Evolutionary conservation across 2,329 filamentous ascomycete genomes (phyloP).

Genomic region (Ophiocordyceps sinensis): DNA sequence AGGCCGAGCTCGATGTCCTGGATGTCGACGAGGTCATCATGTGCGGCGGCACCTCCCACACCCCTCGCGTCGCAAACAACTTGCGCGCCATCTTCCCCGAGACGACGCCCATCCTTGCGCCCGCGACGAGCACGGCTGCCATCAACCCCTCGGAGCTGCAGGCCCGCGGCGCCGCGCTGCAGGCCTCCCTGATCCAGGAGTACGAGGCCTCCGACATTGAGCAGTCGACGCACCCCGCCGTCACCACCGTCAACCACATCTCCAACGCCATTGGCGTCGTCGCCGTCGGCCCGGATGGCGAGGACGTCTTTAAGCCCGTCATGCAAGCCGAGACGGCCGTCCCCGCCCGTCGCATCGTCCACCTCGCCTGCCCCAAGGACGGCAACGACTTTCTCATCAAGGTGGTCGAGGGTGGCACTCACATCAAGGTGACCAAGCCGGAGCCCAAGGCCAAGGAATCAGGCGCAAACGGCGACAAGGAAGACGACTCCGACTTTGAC

Average conservation of each 20-base stretch:
- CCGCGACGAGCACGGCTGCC: conserved; percentile 60
- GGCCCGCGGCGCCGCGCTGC: conserved; percentile 83
- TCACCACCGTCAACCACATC: conserved; percentile 87
- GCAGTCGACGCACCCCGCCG: conserved; percentile 87
- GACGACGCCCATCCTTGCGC: conserved; percentile 64
- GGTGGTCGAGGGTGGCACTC: conserved; percentile 73
- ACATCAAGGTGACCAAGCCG: conserved; percentile 87
- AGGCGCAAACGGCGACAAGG: conserved; percentile 46
- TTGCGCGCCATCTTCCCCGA: conserved; percentile 68
- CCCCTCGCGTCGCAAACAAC: conserved; percentile 78
- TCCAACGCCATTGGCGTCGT: conserved; percentile 79
- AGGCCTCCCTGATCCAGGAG: conserved; percentile 86
- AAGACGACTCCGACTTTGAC: conserved; percentile 45
- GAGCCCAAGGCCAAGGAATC: conserved; percentile 64
- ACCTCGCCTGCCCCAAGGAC: conserved; percentile 60
- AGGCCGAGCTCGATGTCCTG: conserved; percentile 81
- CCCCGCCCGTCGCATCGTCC: conserved; percentile 71
- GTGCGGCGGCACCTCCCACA: conserved; percentile 83
- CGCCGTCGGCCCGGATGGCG: conserved; percentile 40
- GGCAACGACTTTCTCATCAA: conserved; percentile 82
- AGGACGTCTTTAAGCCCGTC: conserved; percentile 65
- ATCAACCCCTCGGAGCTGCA: conserved; percentile 90
- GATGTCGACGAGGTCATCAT: conserved; percentile 93
- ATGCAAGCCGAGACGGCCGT: conserved; percentile 78
- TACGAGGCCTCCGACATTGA: conserved; percentile 90